A percentile compares a stretch with the other conserved stretches of the same genome.
Evolutionary conservation across 2,329 filamentous ascomycete genomes (phyloP).

Genomic region (Coleophoma cylindrospora): DNA sequence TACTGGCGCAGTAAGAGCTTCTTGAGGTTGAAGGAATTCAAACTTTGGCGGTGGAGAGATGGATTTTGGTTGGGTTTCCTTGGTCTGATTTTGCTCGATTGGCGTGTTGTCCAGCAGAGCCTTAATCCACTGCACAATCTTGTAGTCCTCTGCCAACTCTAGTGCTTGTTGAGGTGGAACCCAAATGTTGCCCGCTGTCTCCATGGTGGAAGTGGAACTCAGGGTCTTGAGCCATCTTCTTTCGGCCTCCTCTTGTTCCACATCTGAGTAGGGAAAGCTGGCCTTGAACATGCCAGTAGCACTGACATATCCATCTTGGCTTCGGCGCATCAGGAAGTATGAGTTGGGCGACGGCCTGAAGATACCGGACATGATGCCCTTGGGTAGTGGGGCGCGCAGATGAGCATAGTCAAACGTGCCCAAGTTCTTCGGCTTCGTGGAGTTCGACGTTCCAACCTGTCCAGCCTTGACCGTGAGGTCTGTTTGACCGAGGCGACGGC

Average conservation of each 20-base stretch:
- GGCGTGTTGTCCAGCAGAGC: conserved; percentile 88
- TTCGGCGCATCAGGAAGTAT: conserved; percentile 95
- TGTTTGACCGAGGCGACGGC: conserved; percentile 88
- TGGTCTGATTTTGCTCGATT: conserved; percentile 46
- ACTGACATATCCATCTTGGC: conserved; percentile 77
- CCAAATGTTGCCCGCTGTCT: conserved; percentile 96
- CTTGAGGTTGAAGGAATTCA: conserved; percentile 43
- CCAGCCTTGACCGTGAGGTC: conserved; percentile 80
- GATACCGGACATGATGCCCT: conserved; percentile 87
- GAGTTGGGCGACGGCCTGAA: conserved; percentile 82
- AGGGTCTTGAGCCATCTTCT: conserved; percentile 82
- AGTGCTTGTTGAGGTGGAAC: conserved; percentile 81
- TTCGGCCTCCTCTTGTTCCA: conserved; percentile 68
- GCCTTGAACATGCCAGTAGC: conserved; percentile 93
- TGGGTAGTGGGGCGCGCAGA: conserved; percentile 84
- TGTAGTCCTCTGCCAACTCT: conserved; percentile 79
- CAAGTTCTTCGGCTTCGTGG: conserved; percentile 67
- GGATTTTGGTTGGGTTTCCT: conserved; percentile 55
- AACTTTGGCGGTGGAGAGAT: conserved; percentile 79
- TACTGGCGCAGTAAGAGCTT: conserved; percentile 27
- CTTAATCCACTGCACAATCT: conserved; percentile 79
- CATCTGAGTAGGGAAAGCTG: conserved; percentile 73
- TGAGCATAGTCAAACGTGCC: conserved; percentile 95
- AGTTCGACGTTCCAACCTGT: conserved; percentile 63
- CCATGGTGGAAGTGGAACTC: conserved; percentile 75